These are phyloP conservation scores for Cladosporium sp. DNA, from an alignment of 2,329 filamentous ascomycete species.

Conservation along the genomic window DNA sequence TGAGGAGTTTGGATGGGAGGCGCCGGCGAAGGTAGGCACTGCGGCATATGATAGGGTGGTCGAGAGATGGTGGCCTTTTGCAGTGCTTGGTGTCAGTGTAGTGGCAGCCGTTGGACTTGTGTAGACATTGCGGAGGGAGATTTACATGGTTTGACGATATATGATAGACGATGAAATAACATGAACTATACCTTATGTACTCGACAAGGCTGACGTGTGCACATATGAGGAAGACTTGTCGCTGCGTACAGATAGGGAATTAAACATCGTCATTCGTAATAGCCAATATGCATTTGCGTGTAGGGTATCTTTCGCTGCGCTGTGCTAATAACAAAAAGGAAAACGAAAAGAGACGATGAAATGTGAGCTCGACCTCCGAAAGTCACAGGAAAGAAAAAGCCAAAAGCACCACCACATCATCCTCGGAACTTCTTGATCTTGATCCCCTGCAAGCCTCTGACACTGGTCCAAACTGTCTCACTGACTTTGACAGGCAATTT, in stretches of 20 bases:
- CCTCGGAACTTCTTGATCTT: conserved; percentile 31
- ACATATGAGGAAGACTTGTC: not conserved
- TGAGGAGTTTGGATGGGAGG: conserved; percentile 10
- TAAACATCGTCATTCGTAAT: not conserved
- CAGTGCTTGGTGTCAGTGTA: not conserved
- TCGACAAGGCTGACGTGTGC: not conserved
- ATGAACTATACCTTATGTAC: not conserved
- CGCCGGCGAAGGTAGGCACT: conserved; percentile 7
- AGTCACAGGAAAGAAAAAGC: not conserved
- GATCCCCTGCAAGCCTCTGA: conserved; percentile 47
- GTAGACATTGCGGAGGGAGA: not conserved
- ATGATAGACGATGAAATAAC: not conserved
- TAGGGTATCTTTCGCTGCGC: conserved; percentile 15
- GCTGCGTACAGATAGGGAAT: not conserved
- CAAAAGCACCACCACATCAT: not conserved
- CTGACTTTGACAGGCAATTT: conserved; percentile 73
- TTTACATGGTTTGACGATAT: not conserved
- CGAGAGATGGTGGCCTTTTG: not conserved
- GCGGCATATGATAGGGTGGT: not conserved
- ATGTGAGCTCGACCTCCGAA: not conserved
- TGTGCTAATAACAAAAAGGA: not conserved
- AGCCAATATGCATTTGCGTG: conserved; percentile 7
- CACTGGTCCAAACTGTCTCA: conserved; percentile 76
- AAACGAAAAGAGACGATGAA: not conserved
- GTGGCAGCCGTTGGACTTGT: not conserved